These are phyloP conservation scores for Pisolithus marmoratus DNA, from an alignment of 768 basidiomycete genomes.

Conservation along the genomic window DNA sequence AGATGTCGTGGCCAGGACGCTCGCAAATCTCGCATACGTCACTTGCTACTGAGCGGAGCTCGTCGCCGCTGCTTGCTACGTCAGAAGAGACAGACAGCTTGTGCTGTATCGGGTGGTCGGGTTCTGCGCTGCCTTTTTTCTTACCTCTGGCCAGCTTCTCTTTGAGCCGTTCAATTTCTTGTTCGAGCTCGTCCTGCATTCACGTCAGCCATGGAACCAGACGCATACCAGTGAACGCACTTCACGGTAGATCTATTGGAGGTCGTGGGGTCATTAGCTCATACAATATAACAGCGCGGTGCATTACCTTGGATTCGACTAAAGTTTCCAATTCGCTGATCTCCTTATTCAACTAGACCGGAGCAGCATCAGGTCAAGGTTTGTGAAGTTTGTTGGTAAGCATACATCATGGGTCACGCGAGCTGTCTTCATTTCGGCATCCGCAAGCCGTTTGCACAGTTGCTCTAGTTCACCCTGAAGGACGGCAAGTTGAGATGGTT, in stretches of 20 bases:
- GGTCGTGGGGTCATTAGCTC: slow-evolving; percentile 2
- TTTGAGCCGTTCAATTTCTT: slow-evolving; percentile 72
- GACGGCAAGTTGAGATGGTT: neutral
- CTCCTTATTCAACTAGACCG: slow-evolving; percentile 75
- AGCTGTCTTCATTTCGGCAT: slow-evolving; percentile 71
- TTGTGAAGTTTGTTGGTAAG: slow-evolving; percentile 4
- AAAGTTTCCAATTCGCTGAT: slow-evolving; percentile 88
- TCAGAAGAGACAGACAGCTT: slow-evolving; percentile 16
- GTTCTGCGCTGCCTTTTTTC: slow-evolving; percentile 45
- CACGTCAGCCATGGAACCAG: slow-evolving; percentile 8
- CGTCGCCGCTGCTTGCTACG: slow-evolving; percentile 20
- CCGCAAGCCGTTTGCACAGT: slow-evolving; percentile 60
- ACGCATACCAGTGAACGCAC: slow-evolving; percentile 29
- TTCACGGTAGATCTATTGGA: slow-evolving; percentile 74
- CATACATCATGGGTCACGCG: slow-evolving; percentile 63
- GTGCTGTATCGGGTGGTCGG: slow-evolving; percentile 24
- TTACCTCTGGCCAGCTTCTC: slow-evolving; percentile 59
- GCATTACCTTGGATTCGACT: slow-evolving; percentile 82
- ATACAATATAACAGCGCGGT: neutral
- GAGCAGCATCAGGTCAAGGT: neutral
- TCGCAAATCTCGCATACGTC: slow-evolving; percentile 84
- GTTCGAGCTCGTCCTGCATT: slow-evolving; percentile 76
- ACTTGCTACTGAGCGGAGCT: slow-evolving; percentile 18
- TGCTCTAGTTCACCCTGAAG: slow-evolving; percentile 64
- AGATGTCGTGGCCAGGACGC: slow-evolving; percentile 79